Evolutionary conservation across 306 rosid species (phyloP).

Genomic region (Gastrolobium villosum): DNA sequence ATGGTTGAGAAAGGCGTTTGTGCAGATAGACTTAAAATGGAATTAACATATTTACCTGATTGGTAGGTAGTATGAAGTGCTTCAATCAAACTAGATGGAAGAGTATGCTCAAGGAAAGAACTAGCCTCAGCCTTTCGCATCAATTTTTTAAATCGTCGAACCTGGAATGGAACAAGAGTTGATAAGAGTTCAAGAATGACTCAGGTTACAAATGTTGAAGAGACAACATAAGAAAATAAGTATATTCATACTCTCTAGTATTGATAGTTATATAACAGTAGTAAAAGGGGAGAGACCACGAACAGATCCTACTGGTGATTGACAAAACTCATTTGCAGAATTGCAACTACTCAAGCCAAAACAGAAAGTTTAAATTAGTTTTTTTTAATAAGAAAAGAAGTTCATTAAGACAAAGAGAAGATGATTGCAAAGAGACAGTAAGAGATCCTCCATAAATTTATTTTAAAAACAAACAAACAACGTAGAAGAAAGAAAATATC

Average conservation of each 20-base stretch:
- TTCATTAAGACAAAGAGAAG: background rate
- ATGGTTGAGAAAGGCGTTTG: constrained; percentile 14
- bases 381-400: background rate
- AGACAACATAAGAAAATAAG: constrained; percentile 9
- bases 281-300: background rate
- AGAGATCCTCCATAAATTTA: constrained; percentile 1
- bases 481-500: background rate
- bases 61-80: constrained; percentile 63
- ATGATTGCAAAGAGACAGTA: background rate
- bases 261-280: background rate
- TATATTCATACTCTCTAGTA: constrained; percentile 4
- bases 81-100: constrained; percentile 72
- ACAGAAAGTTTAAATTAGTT: background rate
- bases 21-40: constrained; percentile 10
- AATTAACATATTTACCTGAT: constrained; percentile 66
- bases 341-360: constrained; percentile 28
- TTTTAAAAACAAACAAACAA: background rate
- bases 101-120: constrained; percentile 59
- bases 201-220: constrained; percentile 37
- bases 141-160: constrained; percentile 78
- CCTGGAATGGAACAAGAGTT: constrained; percentile 59
- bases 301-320: background rate
- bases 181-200: constrained; percentile 32
- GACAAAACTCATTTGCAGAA: background rate
- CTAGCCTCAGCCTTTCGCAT: constrained; percentile 81